Percentiles rank a stretch among this genome's conserved stretches.
Evolutionary conservation across 2,329 filamentous ascomycete species (phyloP).

Genomic region (Neospermospora avenae): DNA sequence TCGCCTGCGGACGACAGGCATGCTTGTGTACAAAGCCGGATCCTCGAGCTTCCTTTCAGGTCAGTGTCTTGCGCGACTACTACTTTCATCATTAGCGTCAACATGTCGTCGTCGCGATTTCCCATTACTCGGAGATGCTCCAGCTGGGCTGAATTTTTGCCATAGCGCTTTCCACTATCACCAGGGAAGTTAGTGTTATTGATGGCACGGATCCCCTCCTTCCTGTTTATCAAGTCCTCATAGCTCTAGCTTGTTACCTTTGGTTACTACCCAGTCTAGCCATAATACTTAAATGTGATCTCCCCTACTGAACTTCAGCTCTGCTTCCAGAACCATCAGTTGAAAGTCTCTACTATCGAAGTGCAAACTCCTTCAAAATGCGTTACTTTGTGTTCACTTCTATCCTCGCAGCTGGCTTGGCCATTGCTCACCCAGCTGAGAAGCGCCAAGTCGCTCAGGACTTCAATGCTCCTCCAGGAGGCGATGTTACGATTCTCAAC

Average conservation of each 20-base stretch:
- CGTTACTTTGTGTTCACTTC: slow-evolving; percentile 21
- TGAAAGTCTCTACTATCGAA: neutral
- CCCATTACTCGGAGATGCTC: neutral
- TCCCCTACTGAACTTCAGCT: neutral
- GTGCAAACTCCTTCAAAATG: slow-evolving; percentile 19
- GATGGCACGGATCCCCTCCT: slow-evolving; percentile 6
- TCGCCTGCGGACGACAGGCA: neutral
- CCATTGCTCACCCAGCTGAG: slow-evolving; percentile 17
- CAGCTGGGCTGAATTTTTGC: no score
- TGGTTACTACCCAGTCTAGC: no score
- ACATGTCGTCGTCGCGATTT: slow-evolving; percentile 4
- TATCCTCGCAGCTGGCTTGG: slow-evolving; percentile 18
- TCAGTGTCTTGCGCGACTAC: slow-evolving; percentile 15
- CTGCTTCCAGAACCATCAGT: neutral
- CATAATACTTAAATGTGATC: no score
- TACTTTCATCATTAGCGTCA: no score
- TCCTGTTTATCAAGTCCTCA: neutral
- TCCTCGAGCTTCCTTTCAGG: slow-evolving; percentile 19
- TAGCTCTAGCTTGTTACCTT: no score
- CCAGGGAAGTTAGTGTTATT: no score
- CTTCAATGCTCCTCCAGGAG: slow-evolving; percentile 22
- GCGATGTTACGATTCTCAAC: slow-evolving; percentile 40
- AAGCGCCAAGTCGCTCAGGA: slow-evolving; percentile 17
- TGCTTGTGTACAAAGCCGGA: slow-evolving; percentile 11
- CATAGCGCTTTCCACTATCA: neutral